Base-by-base conservation (phyloP, 2,329 filamentous ascomycete genomes). In the Iodosphaeria phyllophila region DNA sequence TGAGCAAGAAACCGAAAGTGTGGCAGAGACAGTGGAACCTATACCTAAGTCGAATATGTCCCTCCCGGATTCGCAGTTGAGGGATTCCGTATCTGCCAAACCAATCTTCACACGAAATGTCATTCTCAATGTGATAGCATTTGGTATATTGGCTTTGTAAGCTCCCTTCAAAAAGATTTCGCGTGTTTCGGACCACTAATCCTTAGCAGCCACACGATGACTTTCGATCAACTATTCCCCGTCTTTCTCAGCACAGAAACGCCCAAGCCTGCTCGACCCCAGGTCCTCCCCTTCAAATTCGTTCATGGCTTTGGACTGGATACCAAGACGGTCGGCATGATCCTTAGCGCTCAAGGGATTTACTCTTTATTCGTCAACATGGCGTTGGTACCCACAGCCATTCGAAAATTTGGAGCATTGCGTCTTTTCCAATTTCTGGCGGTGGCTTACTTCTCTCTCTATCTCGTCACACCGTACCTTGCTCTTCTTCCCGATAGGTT, bases 101-200 rank as follows among this genome's bases (percentile, higher is more conserved):
- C n/a, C n/a, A 39, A 74, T 73, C 6, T 93, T 95, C 47, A 92
- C 80, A 8, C 70, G 60, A 43, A 79, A 86, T 24, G 78, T 95
- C 28, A 58, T 92, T 31, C 59, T 91, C 42, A 86, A 84, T 43
- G 92, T 93, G 34, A 54, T 86, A 29, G 82, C 78, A 26, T 92
- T 91, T 44, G 86, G 84, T 22, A 82, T 95, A 39, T 59, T 95
- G 30, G 86, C 86, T 34, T 93, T 92, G 83, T 92, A 64, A 68
- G 82, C 74, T 28, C 8, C n/a, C 19, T 19, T 19, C 8, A 19
- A 8, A 8, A 19, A 19, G 11, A 8, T n/a, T n/a, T 8, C 18
- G 8, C 18, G 25, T 39, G 5, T 4, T 16, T 23, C 13, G 10
- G 37, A 32, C 44, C 23, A 28, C 21, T 35, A 16, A 28, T 28